These are phyloP conservation scores for Penicillium crustosum DNA, from an alignment of 2,329 filamentous ascomycete genomes.

Conservation along the genomic window DNA sequence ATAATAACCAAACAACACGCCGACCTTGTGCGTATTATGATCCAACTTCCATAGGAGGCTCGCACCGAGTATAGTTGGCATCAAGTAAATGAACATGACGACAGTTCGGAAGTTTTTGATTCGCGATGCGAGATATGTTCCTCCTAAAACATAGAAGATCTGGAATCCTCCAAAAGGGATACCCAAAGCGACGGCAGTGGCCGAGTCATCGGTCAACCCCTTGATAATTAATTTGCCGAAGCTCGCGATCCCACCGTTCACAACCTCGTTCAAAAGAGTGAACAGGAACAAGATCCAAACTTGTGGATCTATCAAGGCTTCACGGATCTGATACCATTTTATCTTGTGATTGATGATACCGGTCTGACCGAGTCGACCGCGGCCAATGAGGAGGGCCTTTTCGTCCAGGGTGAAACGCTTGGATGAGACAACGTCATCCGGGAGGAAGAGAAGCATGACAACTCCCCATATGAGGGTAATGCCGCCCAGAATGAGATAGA, in stretches of 20 bases:
- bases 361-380: conserved; percentile 40
- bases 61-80: conserved; percentile 54
- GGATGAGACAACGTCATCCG: conserved; percentile 45
- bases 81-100: conserved; percentile 54
- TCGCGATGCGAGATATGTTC: conserved; percentile 54
- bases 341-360: conserved; percentile 52
- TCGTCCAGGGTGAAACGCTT: conserved; percentile 47
- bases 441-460: conserved; percentile 44
- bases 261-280: conserved; percentile 53
- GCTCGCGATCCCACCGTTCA: conserved; percentile 55
- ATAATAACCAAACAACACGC: conserved; percentile 55
- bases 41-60: conserved; percentile 54
- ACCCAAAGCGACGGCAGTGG: conserved; percentile 53
- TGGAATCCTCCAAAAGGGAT: conserved; percentile 58
- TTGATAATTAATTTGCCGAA: conserved; percentile 57
- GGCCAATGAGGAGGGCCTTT: conserved; percentile 45
- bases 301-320: conserved; percentile 48
- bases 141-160: conserved; percentile 52
- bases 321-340: conserved; percentile 51
- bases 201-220: conserved; percentile 46
- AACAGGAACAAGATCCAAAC: conserved; percentile 49
- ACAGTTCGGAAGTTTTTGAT: conserved; percentile 53
- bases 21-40: conserved; percentile 43
- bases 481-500: conserved; percentile 49
- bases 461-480: conserved; percentile 46